Conservation (phyloP, 2,329 filamentous ascomycete genomes). For the Karstenula rhodostoma region DNA sequence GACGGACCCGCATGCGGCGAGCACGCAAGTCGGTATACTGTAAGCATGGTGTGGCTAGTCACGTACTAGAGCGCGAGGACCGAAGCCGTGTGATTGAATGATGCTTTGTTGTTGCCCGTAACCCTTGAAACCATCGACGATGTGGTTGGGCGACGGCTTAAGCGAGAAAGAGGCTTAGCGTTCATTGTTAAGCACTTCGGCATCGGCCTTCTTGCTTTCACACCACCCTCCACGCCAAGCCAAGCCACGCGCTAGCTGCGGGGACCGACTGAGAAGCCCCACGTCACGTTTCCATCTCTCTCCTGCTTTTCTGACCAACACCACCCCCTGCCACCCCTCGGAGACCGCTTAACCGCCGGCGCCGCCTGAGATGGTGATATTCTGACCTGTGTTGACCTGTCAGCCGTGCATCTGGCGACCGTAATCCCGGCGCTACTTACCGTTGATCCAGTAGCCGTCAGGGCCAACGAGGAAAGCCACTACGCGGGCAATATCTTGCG, state of each 20-base stretch:
- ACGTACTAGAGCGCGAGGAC: neutral
- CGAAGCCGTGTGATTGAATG: neutral
- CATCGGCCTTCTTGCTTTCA: neutral
- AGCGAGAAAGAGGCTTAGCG: neutral
- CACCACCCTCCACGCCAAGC: neutral
- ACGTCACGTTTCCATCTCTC: neutral
- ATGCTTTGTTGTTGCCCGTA: neutral
- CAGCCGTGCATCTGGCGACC: neutral
- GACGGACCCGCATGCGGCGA: neutral
- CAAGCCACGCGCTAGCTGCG: neutral
- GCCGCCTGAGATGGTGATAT: slow-evolving; percentile 8
- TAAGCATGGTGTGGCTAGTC: neutral
- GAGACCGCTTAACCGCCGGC: neutral
- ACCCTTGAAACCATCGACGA: neutral
- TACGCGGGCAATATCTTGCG: slow-evolving; percentile 44
- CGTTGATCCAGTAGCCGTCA: slow-evolving; percentile 46
- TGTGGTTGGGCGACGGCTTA: neutral
- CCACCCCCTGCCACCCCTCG: neutral
- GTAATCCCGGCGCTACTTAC: neutral
- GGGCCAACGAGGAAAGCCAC: slow-evolving; percentile 44
- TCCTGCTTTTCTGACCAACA: neutral
- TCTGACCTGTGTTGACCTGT: slow-evolving; percentile 1
- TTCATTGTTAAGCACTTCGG: neutral
- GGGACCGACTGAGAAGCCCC: neutral
- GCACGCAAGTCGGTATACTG: slow-evolving; percentile 3